Conservation (phyloP, 768 basidiomycete species). For the Amyloporia xantha region DNA sequence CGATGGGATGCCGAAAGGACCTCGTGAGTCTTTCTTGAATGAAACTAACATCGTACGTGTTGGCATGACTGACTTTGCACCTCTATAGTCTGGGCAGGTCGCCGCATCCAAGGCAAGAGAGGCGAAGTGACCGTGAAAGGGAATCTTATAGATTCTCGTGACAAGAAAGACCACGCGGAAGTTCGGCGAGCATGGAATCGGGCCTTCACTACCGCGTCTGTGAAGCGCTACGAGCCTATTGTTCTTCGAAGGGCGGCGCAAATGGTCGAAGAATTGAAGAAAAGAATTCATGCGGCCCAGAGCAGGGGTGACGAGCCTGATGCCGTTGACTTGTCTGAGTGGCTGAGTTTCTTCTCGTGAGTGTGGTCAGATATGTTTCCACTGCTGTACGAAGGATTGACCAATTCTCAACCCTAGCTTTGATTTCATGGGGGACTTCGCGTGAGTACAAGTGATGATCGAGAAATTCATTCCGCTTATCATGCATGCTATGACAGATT, state of each 20-base stretch:
- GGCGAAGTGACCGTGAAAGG: conserved; percentile 18
- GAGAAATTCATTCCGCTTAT: too few relatives aligned
- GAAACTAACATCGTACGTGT: background rate
- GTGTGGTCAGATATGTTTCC: conserved; percentile 8
- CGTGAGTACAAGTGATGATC: conserved; percentile 24
- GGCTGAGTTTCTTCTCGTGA: conserved; percentile 36
- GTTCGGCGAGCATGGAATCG: conserved; percentile 45
- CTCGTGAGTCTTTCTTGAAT: conserved; percentile 21
- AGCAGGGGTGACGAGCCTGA: conserved; percentile 20
- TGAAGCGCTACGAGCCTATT: conserved; percentile 40
- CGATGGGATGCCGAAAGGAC: conserved; percentile 37
- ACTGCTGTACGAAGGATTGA: background rate
- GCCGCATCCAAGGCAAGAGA: background rate
- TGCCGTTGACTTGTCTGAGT: conserved; percentile 28
- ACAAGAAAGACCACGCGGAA: conserved; percentile 32
- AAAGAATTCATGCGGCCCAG: too few relatives aligned
- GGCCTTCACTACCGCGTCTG: conserved; percentile 37
- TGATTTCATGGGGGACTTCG: conserved; percentile 39
- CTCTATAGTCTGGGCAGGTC: conserved; percentile 2
- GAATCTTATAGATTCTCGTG: conserved; percentile 2
- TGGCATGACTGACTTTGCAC: too few relatives aligned
- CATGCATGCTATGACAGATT: too few relatives aligned
- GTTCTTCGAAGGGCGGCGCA: conserved; percentile 32
- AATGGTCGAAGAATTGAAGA: conserved; percentile 31
- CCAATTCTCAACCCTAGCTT: conserved; percentile 25